A percentile compares a stretch with the other conserved stretches of the same genome.
Conservation (phyloP, 164 flowering plant genomes). For the Tetracentron sinense region DNA sequence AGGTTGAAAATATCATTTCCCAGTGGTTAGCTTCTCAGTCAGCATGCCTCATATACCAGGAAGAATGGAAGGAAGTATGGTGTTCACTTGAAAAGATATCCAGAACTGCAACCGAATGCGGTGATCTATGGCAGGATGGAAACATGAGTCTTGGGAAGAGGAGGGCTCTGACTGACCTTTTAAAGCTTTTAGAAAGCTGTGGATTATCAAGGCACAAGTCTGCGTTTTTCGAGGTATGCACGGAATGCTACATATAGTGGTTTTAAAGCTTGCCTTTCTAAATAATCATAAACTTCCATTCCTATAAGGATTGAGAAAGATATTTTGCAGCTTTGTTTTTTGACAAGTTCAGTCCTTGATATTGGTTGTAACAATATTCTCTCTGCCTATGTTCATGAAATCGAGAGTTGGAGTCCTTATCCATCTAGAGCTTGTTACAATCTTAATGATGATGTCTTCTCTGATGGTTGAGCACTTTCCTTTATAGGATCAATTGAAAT, state of each 20-base stretch:
- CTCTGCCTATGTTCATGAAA: neutral
- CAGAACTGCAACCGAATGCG: slow-evolving; percentile 30
- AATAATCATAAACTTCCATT: neutral
- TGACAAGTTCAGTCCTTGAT: neutral
- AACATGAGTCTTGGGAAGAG: slow-evolving; percentile 45
- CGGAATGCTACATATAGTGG: neutral
- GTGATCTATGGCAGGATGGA: slow-evolving; percentile 55
- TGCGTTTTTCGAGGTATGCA: slow-evolving; percentile 41
- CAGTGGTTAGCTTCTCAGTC: slow-evolving; percentile 21
- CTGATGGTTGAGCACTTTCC: slow-evolving; percentile 1
- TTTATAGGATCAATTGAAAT: slow-evolving; percentile 33
- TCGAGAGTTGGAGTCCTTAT: neutral
- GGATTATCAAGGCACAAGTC: slow-evolving; percentile 66
- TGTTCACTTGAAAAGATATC: slow-evolving; percentile 41
- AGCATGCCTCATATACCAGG: slow-evolving; percentile 27
- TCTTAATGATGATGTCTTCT: slow-evolving; percentile 1
- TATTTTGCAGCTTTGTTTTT: neutral
- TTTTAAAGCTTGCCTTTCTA: neutral
- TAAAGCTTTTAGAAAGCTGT: slow-evolving; percentile 58
- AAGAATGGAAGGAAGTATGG: slow-evolving; percentile 46
- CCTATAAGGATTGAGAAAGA: no score
- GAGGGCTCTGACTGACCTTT: slow-evolving; percentile 59
- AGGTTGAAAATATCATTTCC: slow-evolving; percentile 12
- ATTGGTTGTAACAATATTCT: no score
- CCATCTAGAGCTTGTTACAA: neutral